Conservation (phyloP, 495 filamentous ascomycete species). For the Xylaria curta region DNA sequence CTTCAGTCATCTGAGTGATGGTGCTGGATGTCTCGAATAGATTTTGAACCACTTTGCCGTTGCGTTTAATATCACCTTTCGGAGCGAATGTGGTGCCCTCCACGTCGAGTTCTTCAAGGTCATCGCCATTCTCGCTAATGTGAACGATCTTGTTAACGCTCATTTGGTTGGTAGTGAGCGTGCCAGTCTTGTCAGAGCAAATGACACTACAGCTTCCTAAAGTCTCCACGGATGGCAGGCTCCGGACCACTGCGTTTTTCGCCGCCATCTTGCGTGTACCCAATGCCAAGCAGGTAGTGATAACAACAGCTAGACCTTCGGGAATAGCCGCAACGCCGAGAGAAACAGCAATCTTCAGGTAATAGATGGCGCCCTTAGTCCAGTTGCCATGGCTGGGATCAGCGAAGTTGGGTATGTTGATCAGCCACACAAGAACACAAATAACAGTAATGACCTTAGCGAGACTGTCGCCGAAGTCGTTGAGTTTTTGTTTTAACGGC, state of each 20-base stretch:
- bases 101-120: conserved; percentile 86
- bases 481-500: conserved; percentile 96
- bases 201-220: conserved; percentile 99
- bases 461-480: conserved; percentile 95
- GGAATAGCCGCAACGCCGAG: conserved; percentile 98
- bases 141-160: conserved; percentile 93
- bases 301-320: conserved; percentile 95
- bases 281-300: conserved; percentile 94
- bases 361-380: conserved; percentile 99
- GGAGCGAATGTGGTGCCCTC: conserved; percentile 95
- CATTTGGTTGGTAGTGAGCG: conserved; percentile 99
- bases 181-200: conserved; percentile 99
- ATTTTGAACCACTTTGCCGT: conserved; percentile 73
- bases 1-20: conserved; percentile 80
- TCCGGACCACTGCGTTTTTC: conserved; percentile 96
- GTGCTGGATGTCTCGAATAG: conserved; percentile 78
- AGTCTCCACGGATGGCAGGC: conserved; percentile 95
- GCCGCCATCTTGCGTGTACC: conserved; percentile 98
- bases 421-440: conserved; percentile 95
- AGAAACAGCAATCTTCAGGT: conserved; percentile 99
- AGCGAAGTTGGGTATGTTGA: conserved; percentile 96
- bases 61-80: conserved; percentile 69
- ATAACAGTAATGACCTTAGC: conserved; percentile 99
- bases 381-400: conserved; percentile 92
- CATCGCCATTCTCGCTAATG: conserved; percentile 72